These are phyloP conservation scores for Lentinula boryana DNA, from an alignment of 768 basidiomycete species.

Conservation along the genomic window DNA sequence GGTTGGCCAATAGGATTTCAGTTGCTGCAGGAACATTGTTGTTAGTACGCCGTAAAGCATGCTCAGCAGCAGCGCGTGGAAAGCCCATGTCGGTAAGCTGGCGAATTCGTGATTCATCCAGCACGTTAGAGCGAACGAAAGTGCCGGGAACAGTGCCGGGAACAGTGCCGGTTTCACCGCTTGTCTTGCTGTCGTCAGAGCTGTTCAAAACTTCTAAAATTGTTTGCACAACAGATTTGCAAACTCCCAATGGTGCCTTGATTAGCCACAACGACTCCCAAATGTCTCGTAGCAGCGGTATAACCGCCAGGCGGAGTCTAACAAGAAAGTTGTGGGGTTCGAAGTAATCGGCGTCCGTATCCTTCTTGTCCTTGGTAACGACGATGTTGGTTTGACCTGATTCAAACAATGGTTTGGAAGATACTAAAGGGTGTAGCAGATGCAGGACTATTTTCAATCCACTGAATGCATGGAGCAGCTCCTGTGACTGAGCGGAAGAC, in stretches of 20 bases:
- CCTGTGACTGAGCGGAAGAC: slow-evolving; percentile 49
- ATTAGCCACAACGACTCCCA: slow-evolving; percentile 87
- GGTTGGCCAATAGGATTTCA: slow-evolving; percentile 78
- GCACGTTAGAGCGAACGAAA: slow-evolving; percentile 18
- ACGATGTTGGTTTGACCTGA: slow-evolving; percentile 76
- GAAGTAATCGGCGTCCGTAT: slow-evolving; percentile 74
- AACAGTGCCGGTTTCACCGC: slow-evolving; percentile 22
- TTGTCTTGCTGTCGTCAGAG: slow-evolving; percentile 61
- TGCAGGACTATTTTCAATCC: slow-evolving; percentile 79
- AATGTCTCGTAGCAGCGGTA: slow-evolving; percentile 61
- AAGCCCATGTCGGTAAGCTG: slow-evolving; percentile 98
- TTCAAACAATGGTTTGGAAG: slow-evolving; percentile 77
- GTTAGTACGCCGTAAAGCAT: slow-evolving; percentile 75
- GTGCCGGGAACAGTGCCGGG: slow-evolving; percentile 19
- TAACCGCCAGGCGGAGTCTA: slow-evolving; percentile 60
- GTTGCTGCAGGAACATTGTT: slow-evolving; percentile 90
- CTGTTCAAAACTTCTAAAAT: slow-evolving; percentile 78
- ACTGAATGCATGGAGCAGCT: slow-evolving; percentile 70
- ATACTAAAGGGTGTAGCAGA: slow-evolving; percentile 69
- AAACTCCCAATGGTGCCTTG: slow-evolving; percentile 66
- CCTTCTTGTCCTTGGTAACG: slow-evolving; percentile 70
- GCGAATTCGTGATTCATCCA: slow-evolving; percentile 73
- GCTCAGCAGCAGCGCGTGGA: slow-evolving; percentile 78
- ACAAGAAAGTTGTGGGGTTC: slow-evolving; percentile 87
- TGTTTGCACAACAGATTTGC: slow-evolving; percentile 67